These are phyloP conservation scores for Lablab purpureus DNA, from an alignment of 306 rosid species.

Conservation along the genomic window DNA sequence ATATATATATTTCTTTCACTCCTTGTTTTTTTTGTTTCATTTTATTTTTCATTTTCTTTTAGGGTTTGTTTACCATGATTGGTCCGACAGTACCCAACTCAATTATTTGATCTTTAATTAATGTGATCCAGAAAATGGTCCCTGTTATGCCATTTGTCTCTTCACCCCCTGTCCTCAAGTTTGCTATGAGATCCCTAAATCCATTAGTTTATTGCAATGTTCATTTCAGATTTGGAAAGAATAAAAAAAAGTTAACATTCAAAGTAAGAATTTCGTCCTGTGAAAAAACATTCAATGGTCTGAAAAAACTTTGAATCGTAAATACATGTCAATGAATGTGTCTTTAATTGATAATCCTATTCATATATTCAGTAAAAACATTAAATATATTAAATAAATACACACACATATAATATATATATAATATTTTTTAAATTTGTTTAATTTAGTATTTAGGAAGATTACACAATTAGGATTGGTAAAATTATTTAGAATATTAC, in stretches of 20 bases:
- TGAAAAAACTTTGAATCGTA: neutral
- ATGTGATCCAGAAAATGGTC: slow-evolving; percentile 53
- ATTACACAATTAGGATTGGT: neutral
- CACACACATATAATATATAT: neutral
- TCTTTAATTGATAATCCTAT: neutral
- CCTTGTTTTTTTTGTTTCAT: neutral
- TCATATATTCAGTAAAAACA: neutral
- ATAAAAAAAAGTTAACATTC: slow-evolving; percentile 1
- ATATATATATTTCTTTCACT: neutral
- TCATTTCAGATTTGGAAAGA: slow-evolving; percentile 38
- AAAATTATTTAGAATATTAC: neutral
- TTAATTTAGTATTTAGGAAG: neutral
- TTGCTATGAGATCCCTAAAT: slow-evolving; percentile 33
- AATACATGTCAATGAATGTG: neutral
- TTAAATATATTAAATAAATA: too few species aligned
- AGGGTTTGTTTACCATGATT: slow-evolving; percentile 43
- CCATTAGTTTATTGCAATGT: neutral
- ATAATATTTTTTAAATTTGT: neutral
- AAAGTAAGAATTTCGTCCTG: slow-evolving; percentile 2
- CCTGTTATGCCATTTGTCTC: slow-evolving; percentile 59
- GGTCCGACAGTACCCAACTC: slow-evolving; percentile 55
- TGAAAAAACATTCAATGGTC: neutral
- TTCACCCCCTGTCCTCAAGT: slow-evolving; percentile 48
- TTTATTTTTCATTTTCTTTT: slow-evolving; percentile 8
- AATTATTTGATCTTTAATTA: slow-evolving; percentile 60